A percentile compares a stretch with the other conserved stretches of the same genome.
phyloP scores from a whole-genome alignment of 2,329 filamentous ascomycete genomes.

The Thielaviopsis musarum region DNA sequence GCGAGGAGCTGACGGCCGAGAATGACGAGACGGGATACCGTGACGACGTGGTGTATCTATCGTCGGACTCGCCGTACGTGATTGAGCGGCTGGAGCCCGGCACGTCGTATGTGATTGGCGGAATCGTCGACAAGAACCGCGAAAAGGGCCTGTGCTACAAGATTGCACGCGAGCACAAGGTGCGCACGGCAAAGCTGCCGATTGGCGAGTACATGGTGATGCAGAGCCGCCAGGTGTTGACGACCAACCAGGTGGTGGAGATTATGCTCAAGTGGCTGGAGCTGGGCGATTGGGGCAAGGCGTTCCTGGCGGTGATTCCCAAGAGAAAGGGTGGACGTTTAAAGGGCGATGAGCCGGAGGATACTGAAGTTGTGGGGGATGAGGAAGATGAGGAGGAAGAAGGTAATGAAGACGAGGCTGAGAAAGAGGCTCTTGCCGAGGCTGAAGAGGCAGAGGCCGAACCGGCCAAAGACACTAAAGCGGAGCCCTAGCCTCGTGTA shows the following conservation, averaged over 20 bases:
- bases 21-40: constrained; percentile 22
- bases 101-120: constrained; percentile 84
- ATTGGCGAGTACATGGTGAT: constrained; percentile 94
- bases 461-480: neutral
- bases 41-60: constrained; percentile 58
- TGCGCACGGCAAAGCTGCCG: constrained; percentile 79
- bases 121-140: constrained; percentile 87
- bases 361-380: constrained; percentile 13
- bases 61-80: constrained; percentile 77
- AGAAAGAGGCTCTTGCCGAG: constrained; percentile 4
- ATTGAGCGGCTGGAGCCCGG: constrained; percentile 71
- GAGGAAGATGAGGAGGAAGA: constrained; percentile 17
- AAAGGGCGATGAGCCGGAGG: constrained; percentile 22
- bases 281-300: constrained; percentile 75
- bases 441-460: neutral
- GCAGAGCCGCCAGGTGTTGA: constrained; percentile 67
- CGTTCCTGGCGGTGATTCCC: constrained; percentile 77
- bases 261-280: constrained; percentile 94
- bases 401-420: constrained; percentile 5
- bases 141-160: constrained; percentile 91
- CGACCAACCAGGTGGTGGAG: constrained; percentile 91
- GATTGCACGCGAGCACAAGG: constrained; percentile 53
- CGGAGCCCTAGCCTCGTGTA: neutral
- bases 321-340: constrained; percentile 71
- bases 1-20: constrained; percentile 20